A percentile compares a stretch with the other conserved stretches of the same genome.
phyloP scores from a whole-genome alignment of 192 early-diverging fungal species.

The Paraglomus occultum region DNA sequence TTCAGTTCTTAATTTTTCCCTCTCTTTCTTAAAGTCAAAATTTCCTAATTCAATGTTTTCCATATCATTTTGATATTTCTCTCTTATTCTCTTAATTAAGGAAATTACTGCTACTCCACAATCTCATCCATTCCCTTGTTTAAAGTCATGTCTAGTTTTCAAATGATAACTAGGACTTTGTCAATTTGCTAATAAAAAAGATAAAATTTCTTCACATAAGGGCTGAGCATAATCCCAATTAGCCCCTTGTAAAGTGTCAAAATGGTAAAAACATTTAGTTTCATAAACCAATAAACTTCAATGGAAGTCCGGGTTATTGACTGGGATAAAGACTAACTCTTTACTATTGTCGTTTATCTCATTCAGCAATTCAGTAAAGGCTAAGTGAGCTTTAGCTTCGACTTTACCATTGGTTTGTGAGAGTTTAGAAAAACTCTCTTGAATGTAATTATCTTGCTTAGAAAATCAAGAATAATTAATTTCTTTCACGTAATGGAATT shows the following conservation, averaged over 20 bases:
- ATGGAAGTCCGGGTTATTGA: constrained; percentile 2
- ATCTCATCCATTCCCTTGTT: neutral
- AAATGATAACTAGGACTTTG: too few species aligned
- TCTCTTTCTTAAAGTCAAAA: too few species aligned
- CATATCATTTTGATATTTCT: too few species aligned
- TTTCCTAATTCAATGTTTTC: too few species aligned
- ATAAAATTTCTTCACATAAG: neutral
- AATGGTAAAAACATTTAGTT: neutral
- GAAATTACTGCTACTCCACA: constrained; percentile 3
- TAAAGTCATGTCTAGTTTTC: neutral
- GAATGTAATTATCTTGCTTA: too few species aligned
- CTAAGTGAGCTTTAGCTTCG: neutral
- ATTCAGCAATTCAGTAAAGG: neutral
- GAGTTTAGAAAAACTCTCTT: too few species aligned
- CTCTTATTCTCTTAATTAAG: neutral
- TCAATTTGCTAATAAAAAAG: constrained; percentile 15
- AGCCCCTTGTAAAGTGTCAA: neutral
- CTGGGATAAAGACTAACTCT: constrained; percentile 5
- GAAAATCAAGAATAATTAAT: too few species aligned
- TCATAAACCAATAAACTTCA: constrained; percentile 1
- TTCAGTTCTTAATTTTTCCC: too few species aligned
- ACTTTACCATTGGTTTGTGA: too few species aligned
- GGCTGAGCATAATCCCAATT: neutral
- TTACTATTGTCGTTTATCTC: neutral
- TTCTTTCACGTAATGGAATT: too few species aligned